Evolutionary conservation across 1,284 basidiomycete genomes (phyloP).

Genomic region (Pascua sp.): DNA sequence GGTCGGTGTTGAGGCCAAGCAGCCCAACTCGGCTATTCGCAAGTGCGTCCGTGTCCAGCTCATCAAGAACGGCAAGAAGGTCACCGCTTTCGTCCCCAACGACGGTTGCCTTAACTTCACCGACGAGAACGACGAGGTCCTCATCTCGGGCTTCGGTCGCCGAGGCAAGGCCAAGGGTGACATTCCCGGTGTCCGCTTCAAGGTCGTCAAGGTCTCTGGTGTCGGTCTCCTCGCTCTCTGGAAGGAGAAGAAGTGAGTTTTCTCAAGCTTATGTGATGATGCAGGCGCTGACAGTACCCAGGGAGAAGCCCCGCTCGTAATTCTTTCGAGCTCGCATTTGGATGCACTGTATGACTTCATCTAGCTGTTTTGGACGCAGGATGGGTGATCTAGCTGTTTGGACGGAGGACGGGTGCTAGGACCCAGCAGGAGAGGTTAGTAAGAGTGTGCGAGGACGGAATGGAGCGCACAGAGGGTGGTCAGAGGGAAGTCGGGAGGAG

Average conservation of each 20-base stretch:
- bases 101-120: constrained; percentile 97
- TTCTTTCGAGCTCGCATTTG: constrained; percentile 12
- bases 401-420: too few relatives aligned
- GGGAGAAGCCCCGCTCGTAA: constrained; percentile 92
- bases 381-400: too few relatives aligned
- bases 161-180: constrained; percentile 77
- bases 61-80: constrained; percentile 99
- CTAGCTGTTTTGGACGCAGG: too few relatives aligned
- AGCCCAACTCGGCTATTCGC: constrained; percentile 99
- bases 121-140: constrained; percentile 99
- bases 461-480: too few relatives aligned
- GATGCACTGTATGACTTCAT: constrained; percentile 26
- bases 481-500: too few relatives aligned
- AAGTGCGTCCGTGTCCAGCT: constrained; percentile 99
- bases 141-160: constrained; percentile 99
- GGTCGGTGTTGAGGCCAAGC: constrained; percentile 64
- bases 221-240: constrained; percentile 95
- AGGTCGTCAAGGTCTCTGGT: constrained; percentile 99
- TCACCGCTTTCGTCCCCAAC: constrained; percentile 86
- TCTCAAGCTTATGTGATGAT: background rate
- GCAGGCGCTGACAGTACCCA: constrained; percentile 10
- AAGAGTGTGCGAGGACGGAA: too few relatives aligned
- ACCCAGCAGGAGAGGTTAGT: too few relatives aligned
- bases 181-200: constrained; percentile 81
- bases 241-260: constrained; percentile 92